Conservation (phyloP, 805 yeast genomes). For the Lipomyces starkeyi region DNA sequence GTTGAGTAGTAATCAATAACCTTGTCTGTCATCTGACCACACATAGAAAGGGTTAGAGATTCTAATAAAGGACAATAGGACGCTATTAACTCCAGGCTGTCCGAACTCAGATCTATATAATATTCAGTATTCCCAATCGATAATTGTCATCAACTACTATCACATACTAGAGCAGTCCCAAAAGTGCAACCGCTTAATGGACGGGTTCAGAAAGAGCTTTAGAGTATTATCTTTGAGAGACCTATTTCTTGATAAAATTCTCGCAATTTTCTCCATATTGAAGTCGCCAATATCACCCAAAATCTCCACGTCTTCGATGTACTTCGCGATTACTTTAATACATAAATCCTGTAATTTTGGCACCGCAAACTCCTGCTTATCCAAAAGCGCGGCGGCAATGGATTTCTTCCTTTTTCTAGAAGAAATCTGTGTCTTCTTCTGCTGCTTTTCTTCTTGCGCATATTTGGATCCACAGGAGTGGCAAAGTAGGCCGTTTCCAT, state of each 20-base stretch:
- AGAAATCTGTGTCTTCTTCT: constrained; percentile 58
- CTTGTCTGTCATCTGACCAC: constrained; percentile 88
- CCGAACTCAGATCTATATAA: constrained; percentile 54
- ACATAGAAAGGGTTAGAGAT: constrained; percentile 76
- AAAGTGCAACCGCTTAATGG: constrained; percentile 64
- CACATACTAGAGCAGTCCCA: constrained; percentile 87
- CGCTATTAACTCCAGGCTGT: constrained; percentile 70
- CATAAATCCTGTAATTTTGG: constrained; percentile 85
- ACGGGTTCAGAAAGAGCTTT: constrained; percentile 71
- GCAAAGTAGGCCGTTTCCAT: constrained; percentile 57
- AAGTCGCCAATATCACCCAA: constrained; percentile 84
- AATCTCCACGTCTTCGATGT: constrained; percentile 75
- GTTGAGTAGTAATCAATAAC: constrained; percentile 66
- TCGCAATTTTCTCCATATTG: constrained; percentile 73
- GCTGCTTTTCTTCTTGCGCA: constrained; percentile 52
- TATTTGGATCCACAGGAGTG: constrained; percentile 65
- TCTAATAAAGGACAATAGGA: constrained; percentile 78
- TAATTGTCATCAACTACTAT: background rate
- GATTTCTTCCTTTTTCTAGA: constrained; percentile 78
- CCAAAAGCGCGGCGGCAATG: constrained; percentile 82
- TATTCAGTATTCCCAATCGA: background rate
- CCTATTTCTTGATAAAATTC: constrained; percentile 81
- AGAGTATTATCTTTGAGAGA: constrained; percentile 76
- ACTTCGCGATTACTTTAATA: constrained; percentile 65
- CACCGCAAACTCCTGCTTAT: constrained; percentile 64